These are phyloP conservation scores for Micromonas commoda DNA, from an alignment of 139 green algal species.

Conservation along the genomic window DNA sequence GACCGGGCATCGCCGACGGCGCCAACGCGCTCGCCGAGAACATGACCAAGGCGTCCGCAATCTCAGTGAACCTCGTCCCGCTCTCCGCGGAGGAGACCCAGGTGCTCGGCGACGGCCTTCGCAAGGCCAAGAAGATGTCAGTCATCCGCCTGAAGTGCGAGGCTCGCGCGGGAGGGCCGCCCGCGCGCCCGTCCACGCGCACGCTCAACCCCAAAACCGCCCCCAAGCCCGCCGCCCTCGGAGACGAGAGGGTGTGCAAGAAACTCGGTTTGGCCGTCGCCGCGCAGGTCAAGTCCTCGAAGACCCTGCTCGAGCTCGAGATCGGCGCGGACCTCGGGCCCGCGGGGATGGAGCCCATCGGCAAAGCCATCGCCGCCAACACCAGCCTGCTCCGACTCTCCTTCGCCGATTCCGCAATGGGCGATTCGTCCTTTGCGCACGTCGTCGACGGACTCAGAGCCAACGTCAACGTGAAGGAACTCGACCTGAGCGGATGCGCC, in stretches of 20 bases:
- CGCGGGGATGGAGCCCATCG: not conserved
- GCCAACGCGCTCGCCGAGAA: not conserved
- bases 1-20: not conserved
- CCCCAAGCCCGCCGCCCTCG: not conserved
- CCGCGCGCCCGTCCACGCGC: not conserved
- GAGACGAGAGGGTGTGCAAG: not conserved
- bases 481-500: not conserved
- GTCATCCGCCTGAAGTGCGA: not conserved
- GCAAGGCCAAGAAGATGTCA: not conserved
- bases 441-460: not conserved
- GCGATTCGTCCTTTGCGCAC: not conserved
- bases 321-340: not conserved
- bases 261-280: not conserved
- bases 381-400: not conserved
- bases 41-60: not conserved
- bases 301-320: not conserved
- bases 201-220: not conserved
- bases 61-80: constrained; percentile 4
- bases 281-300: not conserved
- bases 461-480: not conserved
- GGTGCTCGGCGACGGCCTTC: not conserved
- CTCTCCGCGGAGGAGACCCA: not conserved
- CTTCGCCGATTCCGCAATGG: not conserved
- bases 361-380: not conserved
- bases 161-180: not conserved